Base-by-base conservation (phyloP, 2,329 filamentous ascomycete species). In the Diaporthe destruens region DNA sequence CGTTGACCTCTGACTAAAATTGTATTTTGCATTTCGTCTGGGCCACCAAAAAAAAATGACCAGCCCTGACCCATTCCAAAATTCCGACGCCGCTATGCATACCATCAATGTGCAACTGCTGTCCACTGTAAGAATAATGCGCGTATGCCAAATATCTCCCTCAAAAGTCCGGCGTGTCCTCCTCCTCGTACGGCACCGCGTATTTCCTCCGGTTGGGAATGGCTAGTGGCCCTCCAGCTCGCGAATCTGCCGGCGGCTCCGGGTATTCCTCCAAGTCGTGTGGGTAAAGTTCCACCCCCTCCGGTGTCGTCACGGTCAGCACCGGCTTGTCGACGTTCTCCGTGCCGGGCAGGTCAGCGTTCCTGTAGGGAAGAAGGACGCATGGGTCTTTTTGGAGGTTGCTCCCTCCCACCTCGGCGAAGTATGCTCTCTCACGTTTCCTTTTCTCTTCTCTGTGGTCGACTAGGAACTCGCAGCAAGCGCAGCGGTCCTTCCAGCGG, bases 251-350 rank as follows among this genome's bases (percentile, higher is more conserved):
- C 5, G 20, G 6, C 4, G 32, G 47, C 8, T 53, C 61, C 12
- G 61, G 61, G 61, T 66, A 66, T 23, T 66, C 61, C n/a, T 53
- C 32, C n/a, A 53, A 12, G 32, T 61, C 55, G 36, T 70, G 55
- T 6, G 55, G 55, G 8, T 12, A 70, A 4, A 61, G 11, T 2
- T 12, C 12, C 12, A 54, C 55, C 0, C 68, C 55, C 12, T 53
- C 68, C 4, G 68, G 55, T 0, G 56, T 70, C 32, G 34, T 70
- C n/a, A 70, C 56, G 36, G 42, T 61, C 23, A 70, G n/a, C 16
- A 54, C n/a, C n/a, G 68, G 68, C 47, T 70, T 70, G 9, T 44
- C 44, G 34, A 61, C 68, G 5, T 61, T 1, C 44, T 54, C 68
- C 4, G 68, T 70, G 2, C 68, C 68, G 5, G 32, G 47, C 2